Evolutionary conservation across 1,284 basidiomycete genomes (phyloP).

Genomic region (Puccinia coronata): DNA sequence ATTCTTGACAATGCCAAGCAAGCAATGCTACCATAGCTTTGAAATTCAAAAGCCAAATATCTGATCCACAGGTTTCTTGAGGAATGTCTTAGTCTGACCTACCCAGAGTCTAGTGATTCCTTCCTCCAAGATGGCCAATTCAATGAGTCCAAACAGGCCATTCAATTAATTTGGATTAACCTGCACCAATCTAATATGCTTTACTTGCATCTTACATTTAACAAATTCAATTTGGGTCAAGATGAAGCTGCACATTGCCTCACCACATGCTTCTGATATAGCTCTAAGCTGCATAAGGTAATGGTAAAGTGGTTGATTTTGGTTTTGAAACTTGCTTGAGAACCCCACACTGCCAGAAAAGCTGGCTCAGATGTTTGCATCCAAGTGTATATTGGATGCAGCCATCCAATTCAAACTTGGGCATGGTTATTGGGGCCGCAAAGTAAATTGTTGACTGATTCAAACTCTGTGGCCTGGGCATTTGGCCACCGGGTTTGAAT

Average conservation of each 20-base stretch:
- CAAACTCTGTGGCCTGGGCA: too few species aligned
- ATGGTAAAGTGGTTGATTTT: conserved; percentile 61
- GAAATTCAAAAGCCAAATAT: conserved; percentile 85
- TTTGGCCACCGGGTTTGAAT: too few species aligned
- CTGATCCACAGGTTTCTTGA: conserved; percentile 81
- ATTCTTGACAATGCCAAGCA: conserved; percentile 60
- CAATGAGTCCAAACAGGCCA: conserved; percentile 72
- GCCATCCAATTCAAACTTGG: too few species aligned
- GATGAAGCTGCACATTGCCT: conserved; percentile 77
- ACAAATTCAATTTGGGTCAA: conserved; percentile 88
- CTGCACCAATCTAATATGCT: conserved; percentile 61
- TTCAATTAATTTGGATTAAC: conserved; percentile 58
- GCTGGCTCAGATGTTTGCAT: too few species aligned
- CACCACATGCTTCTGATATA: conserved; percentile 76
- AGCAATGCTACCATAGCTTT: conserved; percentile 70
- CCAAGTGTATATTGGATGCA: too few species aligned
- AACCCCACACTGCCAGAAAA: too few species aligned
- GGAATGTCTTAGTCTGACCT: conserved; percentile 79
- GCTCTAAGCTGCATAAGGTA: conserved; percentile 71
- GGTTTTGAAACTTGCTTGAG: conserved; percentile 45
- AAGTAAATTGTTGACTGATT: too few species aligned
- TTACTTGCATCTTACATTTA: conserved; percentile 94
- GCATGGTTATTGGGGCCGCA: too few species aligned
- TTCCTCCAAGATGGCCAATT: conserved; percentile 67
- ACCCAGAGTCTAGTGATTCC: conserved; percentile 80